phyloP scores from a whole-genome alignment of 208 protist genomes.

The Wallacemonas sp. region DNA sequence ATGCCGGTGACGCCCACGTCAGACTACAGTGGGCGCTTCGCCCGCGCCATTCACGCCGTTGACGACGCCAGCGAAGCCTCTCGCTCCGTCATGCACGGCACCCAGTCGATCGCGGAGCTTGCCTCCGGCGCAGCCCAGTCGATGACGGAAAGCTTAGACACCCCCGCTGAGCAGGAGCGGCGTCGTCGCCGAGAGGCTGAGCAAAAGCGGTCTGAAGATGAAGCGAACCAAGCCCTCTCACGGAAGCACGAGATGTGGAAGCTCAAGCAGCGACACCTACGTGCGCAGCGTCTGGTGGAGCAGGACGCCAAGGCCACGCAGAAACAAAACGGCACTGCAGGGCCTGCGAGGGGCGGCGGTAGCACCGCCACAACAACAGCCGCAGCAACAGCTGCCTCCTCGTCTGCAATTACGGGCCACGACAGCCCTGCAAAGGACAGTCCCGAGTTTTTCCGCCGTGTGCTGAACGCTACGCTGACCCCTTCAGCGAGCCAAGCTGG shows the following conservation, averaged over 20 bases:
- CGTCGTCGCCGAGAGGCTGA: background rate
- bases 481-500: background rate
- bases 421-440: conserved; percentile 6
- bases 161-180: conserved; percentile 5
- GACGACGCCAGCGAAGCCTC: conserved; percentile 26
- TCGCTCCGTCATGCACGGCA: background rate
- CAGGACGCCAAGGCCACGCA: conserved; percentile 22
- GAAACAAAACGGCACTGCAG: background rate
- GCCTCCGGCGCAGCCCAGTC: no score
- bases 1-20: conserved; percentile 26
- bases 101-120: no score
- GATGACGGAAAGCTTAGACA: conserved; percentile 3
- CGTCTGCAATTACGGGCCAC: background rate
- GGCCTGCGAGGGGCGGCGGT: no score
- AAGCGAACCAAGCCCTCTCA: conserved; percentile 31
- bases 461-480: background rate
- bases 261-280: conserved; percentile 57
- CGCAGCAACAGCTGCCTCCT: background rate
- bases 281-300: conserved; percentile 33
- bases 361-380: background rate
- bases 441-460: conserved; percentile 3
- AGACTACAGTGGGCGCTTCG: conserved; percentile 22
- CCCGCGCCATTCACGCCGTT: conserved; percentile 15
- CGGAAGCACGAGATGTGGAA: conserved; percentile 86
- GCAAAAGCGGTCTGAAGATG: conserved; percentile 23